Base-by-base conservation (phyloP, 1,284 basidiomycete genomes). In the Cystobasidium sp. region DNA sequence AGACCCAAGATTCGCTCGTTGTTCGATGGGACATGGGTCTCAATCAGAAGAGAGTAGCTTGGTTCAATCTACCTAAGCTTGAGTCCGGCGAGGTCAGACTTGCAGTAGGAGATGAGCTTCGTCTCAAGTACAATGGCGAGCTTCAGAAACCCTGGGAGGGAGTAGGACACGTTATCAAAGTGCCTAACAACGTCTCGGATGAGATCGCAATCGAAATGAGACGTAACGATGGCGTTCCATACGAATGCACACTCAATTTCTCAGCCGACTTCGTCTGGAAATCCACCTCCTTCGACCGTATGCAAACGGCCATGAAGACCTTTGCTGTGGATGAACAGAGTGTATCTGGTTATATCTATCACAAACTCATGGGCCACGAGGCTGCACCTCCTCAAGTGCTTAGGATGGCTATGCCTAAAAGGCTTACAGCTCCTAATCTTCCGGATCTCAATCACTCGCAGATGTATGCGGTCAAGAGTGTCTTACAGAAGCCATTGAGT, bases 211-310 rank as follows among this genome's bases (percentile, higher is more conserved):
- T 99, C 75, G 97, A 99, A 83, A 86, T 99, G 58, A 87, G 94
- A 75, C 86, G 91, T 68, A 89, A 91, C 6, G 95, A 98, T 77
- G 93, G 68, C n/a, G 95, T 97, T 6, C 97, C 97, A 2, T 88
- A 90, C 22, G 94, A 99, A 64, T 89, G 94, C 84, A 96, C 93
- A 0, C 93, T 96, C 81, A 93, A 94, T 79, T 99, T 97, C 81
- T 90, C 92, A 0, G 95, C 91, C 53, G 97, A 99, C 82, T 99
- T 99, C 80, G 94, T 99, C 16, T 99, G 97, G 97, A 99, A 99
- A 83, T 94, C 94, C 7, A 99, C 97, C 0, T 97, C 94, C 81
- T 99, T 99, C 80, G 96, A 98, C 82, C 88, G 97, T 68, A 99
- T 99, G 97, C 97, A 99, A 82, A 86, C 93, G 63, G 97, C 97